Evolutionary conservation across 2,329 filamentous ascomycete species (phyloP), one percentile per base, ranked within the genome.

Genomic region (Aaosphaeria arxii): DNA sequence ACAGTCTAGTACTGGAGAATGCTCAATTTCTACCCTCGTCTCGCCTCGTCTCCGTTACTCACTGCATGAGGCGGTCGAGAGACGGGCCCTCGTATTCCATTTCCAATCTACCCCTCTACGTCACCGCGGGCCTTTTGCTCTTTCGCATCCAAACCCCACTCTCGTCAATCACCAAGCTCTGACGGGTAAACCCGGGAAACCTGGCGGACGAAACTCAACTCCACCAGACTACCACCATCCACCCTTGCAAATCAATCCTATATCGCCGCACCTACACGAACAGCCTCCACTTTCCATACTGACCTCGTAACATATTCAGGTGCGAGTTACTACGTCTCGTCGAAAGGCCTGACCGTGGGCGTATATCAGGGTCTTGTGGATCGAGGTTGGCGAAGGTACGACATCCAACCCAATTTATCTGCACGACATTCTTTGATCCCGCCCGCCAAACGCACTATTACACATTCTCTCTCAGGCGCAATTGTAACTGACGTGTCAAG

Each of bases 361-460:
- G 83, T 88, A 59, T 94, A 94, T 60, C 86, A 92, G 66, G 73
- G 67, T 40, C 75, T 94, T 35, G 73, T 92, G 40, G 82, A 91
- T 67, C 82, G 87, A 55, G 88, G 85, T 52, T 94, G 88, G 88
- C 85, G 89, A 67, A 80, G 88, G 53, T 91, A 84, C 35, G 84
- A 44, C 17, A 24, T 24, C 17, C 17, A 48, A 45, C 42, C 48
- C 43, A 49, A 43, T 39, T 28, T 28, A 42, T 36, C 33, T 50
- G 54, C 52, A 55, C 47, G 45, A 42, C 52, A 49, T 50, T 43
- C 36, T 33, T 36, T n/a, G 33, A 9, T 7, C 33, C 11, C 32
- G 24, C 30, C 28, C 11, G 6, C 11, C 41, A 11, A 11, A 24
- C 11, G 39, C 39, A 41, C 17, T 11, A 11, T 9, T 9, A 28